Evolutionary conservation across 148 eudicot species (phyloP).

Genomic region (Fagopyrum tataricum): DNA sequence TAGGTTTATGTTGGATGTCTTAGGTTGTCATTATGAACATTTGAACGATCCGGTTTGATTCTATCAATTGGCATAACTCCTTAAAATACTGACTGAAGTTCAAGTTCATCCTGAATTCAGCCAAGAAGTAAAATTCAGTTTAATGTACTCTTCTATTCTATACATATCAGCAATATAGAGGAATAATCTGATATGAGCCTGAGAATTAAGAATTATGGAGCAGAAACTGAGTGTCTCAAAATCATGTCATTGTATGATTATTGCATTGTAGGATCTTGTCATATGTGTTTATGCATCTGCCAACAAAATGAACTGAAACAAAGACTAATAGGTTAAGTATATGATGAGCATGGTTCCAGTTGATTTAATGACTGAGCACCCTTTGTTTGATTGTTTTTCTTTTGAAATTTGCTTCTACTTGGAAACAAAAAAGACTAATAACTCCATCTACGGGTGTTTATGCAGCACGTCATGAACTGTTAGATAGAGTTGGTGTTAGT

Average conservation of each 20-base stretch:
- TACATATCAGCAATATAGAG: background rate
- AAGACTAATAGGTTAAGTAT: background rate
- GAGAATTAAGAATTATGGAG: background rate
- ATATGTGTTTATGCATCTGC: background rate
- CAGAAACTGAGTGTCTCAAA: background rate
- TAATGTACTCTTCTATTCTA: background rate
- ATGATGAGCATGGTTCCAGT: background rate
- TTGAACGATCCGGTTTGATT: background rate
- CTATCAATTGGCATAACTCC: background rate
- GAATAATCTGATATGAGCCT: background rate
- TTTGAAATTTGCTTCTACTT: background rate
- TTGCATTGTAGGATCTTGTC: background rate
- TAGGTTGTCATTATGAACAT: background rate
- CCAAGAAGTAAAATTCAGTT: background rate
- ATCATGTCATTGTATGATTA: background rate
- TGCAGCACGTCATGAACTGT: slow-evolving; percentile 70
- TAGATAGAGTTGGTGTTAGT: slow-evolving; percentile 61
- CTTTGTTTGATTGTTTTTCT: too few species aligned
- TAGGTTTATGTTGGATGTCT: background rate
- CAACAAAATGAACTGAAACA: background rate
- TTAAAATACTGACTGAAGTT: background rate
- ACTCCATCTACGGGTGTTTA: background rate
- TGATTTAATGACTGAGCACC: background rate
- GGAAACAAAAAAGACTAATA: background rate
- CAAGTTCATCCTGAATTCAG: background rate